phyloP scores from a whole-genome alignment of 768 basidiomycete species.

The Boletus huronensis region DNA sequence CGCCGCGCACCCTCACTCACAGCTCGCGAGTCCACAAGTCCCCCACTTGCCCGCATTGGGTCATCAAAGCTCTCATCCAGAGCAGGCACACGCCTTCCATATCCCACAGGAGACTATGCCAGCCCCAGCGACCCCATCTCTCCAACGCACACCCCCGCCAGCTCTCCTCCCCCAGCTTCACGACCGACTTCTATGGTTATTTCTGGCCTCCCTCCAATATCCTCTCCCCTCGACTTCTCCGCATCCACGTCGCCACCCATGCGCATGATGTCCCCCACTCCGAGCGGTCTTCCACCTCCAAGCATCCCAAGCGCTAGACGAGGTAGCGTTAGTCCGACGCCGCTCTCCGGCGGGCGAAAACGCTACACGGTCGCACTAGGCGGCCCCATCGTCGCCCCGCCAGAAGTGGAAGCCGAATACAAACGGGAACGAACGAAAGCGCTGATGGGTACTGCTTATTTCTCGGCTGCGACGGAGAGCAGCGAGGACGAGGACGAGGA shows the following conservation, averaged over 20 bases:
- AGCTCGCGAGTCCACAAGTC: slow-evolving; percentile 63
- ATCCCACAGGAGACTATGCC: slow-evolving; percentile 81
- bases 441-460: slow-evolving; percentile 40
- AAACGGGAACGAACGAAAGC: slow-evolving; percentile 26
- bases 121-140: slow-evolving; percentile 51
- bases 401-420: slow-evolving; percentile 27
- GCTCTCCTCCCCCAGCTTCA: slow-evolving; percentile 40
- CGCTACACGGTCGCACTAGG: slow-evolving; percentile 85
- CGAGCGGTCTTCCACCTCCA: slow-evolving; percentile 41
- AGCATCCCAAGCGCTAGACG: slow-evolving; percentile 39
- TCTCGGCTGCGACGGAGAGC: slow-evolving; percentile 39
- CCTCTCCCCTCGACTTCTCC: slow-evolving; percentile 22
- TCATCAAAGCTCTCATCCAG: slow-evolving; percentile 28
- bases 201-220: slow-evolving; percentile 39
- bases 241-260: slow-evolving; percentile 22
- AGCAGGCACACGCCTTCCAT: slow-evolving; percentile 56
- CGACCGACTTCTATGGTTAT: slow-evolving; percentile 45
- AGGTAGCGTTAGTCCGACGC: slow-evolving; percentile 65
- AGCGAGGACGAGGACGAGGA: slow-evolving; percentile 37
- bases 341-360: slow-evolving; percentile 53
- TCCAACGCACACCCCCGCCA: slow-evolving; percentile 37
- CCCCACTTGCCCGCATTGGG: slow-evolving; percentile 51
- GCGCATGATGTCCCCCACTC: slow-evolving; percentile 22
- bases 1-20: slow-evolving; percentile 36
- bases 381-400: slow-evolving; percentile 54